Conservation (phyloP, 2,329 filamentous ascomycete species). For the Paradendryphiella salina region DNA sequence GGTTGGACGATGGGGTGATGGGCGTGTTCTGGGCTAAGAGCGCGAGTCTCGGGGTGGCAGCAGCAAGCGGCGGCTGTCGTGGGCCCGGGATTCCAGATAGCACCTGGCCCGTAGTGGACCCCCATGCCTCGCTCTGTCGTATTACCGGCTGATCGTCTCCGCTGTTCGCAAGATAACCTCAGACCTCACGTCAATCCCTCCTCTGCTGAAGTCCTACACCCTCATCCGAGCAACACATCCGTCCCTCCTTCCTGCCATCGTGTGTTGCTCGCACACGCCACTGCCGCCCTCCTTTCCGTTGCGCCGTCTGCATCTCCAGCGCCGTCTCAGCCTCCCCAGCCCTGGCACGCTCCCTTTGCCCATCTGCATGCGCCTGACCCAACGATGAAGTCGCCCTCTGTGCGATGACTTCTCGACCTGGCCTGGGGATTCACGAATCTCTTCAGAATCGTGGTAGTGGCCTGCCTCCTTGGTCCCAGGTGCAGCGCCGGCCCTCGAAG, state of each 20-base stretch:
- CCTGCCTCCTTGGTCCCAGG: constrained; percentile 34
- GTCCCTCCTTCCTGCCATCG: constrained; percentile 3
- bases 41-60: constrained; percentile 1
- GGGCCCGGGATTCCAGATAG: constrained; percentile 1
- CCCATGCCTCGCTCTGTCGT: constrained; percentile 11
- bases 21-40: constrained; percentile 4
- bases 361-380: constrained; percentile 35
- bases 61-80: background rate
- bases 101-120: constrained; percentile 7
- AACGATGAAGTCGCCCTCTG: constrained; percentile 47
- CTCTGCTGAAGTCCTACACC: background rate
- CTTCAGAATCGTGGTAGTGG: constrained; percentile 44
- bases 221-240: constrained; percentile 14
- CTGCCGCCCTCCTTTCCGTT: background rate
- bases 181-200: constrained; percentile 10
- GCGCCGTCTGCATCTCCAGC: background rate
- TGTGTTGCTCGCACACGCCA: constrained; percentile 17
- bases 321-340: constrained; percentile 16
- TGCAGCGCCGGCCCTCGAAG: constrained; percentile 36
- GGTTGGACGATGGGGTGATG: constrained; percentile 17
- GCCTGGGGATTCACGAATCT: constrained; percentile 46
- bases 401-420: constrained; percentile 52
- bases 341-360: constrained; percentile 20
- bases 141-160: constrained; percentile 16
- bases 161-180: constrained; percentile 21